Conservation (phyloP, 345 rosid genomes). For the Viola odorata region DNA sequence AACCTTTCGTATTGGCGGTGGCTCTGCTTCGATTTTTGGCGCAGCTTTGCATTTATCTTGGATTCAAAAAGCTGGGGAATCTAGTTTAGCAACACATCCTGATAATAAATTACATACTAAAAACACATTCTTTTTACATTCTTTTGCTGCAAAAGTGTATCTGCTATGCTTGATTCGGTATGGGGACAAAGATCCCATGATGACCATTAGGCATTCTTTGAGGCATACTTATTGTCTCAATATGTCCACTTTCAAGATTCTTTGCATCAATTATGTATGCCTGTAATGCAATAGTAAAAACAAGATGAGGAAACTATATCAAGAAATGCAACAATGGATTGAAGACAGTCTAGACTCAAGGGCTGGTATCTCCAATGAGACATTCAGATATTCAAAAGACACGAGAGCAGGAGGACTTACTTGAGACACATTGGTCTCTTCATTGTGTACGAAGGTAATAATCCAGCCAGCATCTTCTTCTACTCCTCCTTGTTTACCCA, state of each 20-base stretch:
- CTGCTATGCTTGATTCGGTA: not conserved
- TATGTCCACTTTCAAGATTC: conserved; percentile 23
- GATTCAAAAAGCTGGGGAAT: too few species aligned
- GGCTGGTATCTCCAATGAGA: too few species aligned
- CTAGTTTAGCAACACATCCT: too few species aligned
- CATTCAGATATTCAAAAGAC: not conserved
- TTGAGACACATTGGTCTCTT: conserved; percentile 8
- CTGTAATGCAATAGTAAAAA: conserved; percentile 13
- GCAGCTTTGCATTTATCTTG: too few species aligned
- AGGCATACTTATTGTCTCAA: conserved; percentile 32
- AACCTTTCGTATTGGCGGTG: too few species aligned
- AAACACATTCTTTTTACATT: too few species aligned
- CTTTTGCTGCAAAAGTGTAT: not conserved
- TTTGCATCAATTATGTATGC: conserved; percentile 36
- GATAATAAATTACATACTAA: too few species aligned
- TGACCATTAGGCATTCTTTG: conserved; percentile 45
- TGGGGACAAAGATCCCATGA: conserved; percentile 34
- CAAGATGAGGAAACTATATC: not conserved
- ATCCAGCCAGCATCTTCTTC: conserved; percentile 19
- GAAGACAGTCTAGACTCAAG: too few species aligned
- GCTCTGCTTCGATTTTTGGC: too few species aligned
- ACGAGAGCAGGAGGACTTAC: conserved; percentile 1
- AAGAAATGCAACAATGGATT: not conserved
- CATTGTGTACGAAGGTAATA: conserved; percentile 14
- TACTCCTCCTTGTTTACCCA: conserved; percentile 1